Conservation (phyloP, 2,329 filamentous ascomycete genomes). For the Celoporthe dispersa region DNA sequence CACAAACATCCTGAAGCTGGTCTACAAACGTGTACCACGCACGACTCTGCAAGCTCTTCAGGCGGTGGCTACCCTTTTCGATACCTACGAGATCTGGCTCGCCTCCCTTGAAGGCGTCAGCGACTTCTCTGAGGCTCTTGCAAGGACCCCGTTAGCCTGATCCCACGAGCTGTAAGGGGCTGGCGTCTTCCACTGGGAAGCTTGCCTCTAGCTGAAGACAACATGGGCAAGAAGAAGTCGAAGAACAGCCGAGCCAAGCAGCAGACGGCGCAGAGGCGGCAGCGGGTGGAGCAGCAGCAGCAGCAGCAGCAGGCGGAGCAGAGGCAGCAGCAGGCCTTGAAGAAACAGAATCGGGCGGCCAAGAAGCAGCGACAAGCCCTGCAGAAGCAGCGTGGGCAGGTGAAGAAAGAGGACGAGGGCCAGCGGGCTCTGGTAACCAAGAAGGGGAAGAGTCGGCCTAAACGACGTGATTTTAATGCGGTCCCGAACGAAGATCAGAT, state of each 20-base stretch:
- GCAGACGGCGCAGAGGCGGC: not conserved
- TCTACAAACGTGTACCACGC: not conserved
- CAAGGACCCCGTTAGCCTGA: not conserved
- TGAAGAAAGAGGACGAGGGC: not conserved
- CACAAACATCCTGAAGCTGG: not conserved
- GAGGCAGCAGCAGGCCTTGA: not conserved
- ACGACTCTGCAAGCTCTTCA: not conserved
- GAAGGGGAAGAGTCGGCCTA: not conserved
- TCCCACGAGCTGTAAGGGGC: not conserved
- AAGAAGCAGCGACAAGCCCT: not conserved
- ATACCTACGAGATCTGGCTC: not conserved
- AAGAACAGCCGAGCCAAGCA: not conserved
- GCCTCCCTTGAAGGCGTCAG: not conserved
- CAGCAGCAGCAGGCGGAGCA: not conserved
- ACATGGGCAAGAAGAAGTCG: slow-evolving; percentile 13
- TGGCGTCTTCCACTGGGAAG: slow-evolving; percentile 1
- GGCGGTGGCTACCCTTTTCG: no score
- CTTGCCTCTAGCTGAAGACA: not conserved
- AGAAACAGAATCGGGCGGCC: not conserved
- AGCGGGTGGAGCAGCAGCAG: not conserved
- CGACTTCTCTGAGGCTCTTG: not conserved
- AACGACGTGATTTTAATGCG: not conserved
- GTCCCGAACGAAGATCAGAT: not conserved
- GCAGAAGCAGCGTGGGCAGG: not conserved
- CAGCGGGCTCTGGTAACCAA: not conserved